phyloP scores from a whole-genome alignment of 306 rosid species.

The Argentina anserina region DNA sequence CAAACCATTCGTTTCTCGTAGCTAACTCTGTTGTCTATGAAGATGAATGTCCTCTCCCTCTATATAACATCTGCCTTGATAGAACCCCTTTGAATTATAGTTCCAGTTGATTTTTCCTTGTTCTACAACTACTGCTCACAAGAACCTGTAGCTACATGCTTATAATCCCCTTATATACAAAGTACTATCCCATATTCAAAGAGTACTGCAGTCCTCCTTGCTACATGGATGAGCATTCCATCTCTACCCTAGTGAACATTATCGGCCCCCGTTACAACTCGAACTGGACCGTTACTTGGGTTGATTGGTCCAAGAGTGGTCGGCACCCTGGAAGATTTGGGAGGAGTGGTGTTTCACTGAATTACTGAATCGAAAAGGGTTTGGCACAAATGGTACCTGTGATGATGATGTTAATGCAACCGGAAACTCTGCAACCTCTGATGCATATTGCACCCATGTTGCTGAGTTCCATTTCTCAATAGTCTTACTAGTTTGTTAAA shows the following conservation, averaged over 20 bases:
- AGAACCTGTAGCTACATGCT: slow-evolving; percentile 29
- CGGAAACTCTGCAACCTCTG: slow-evolving; percentile 8
- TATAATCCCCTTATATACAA: slow-evolving; percentile 26
- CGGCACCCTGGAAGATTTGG: slow-evolving; percentile 49
- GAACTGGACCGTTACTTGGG: slow-evolving; percentile 53
- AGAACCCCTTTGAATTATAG: slow-evolving; percentile 39
- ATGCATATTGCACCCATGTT: slow-evolving; percentile 26
- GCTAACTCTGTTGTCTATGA: slow-evolving; percentile 30
- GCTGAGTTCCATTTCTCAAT: slow-evolving; percentile 3
- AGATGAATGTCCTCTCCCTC: slow-evolving; percentile 47
- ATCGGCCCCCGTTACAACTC: slow-evolving; percentile 29
- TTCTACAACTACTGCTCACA: slow-evolving; percentile 55
- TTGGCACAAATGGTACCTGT: slow-evolving; percentile 30
- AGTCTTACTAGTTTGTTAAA: too few relatives aligned
- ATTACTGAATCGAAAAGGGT: slow-evolving; percentile 33
- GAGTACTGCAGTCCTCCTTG: slow-evolving; percentile 47
- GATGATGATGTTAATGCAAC: slow-evolving; percentile 17
- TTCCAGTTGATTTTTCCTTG: slow-evolving; percentile 39
- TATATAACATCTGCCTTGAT: slow-evolving; percentile 43
- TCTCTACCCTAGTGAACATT: slow-evolving; percentile 41
- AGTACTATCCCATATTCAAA: slow-evolving; percentile 35
- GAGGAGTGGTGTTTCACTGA: slow-evolving; percentile 30
- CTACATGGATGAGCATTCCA: slow-evolving; percentile 54
- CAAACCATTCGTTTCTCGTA: slow-evolving; percentile 38
- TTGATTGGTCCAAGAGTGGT: slow-evolving; percentile 53